A percentile compares a stretch with the other conserved stretches of the same genome.
phyloP scores from a whole-genome alignment of 192 early-diverging fungal genomes.

The Backusella morwellensis region DNA sequence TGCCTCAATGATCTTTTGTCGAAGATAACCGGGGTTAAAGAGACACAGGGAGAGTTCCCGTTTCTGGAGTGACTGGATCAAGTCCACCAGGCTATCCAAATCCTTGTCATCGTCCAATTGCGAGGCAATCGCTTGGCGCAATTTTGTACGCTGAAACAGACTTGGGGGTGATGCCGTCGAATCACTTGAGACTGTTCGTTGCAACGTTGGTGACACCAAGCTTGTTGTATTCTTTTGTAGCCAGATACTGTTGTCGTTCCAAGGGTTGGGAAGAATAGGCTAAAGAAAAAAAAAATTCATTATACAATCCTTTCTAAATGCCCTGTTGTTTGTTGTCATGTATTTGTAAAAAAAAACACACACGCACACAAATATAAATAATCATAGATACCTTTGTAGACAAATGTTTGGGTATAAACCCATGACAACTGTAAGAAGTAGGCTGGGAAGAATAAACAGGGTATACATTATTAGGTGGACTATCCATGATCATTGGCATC shows the following conservation, averaged over 20 bases:
- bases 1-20: constrained; percentile 24
- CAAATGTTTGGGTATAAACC: constrained; percentile 4
- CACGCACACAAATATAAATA: not conserved
- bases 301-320: not conserved
- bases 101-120: constrained; percentile 13
- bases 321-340: not conserved
- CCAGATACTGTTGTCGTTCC: constrained; percentile 11
- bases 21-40: constrained; percentile 28
- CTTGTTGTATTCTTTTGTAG: not conserved
- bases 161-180: not conserved
- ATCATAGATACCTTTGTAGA: not conserved
- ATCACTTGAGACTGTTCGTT: constrained; percentile 10
- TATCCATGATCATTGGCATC: constrained; percentile 2
- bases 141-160: constrained; percentile 12
- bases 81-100: constrained; percentile 24
- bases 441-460: not conserved
- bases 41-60: constrained; percentile 26
- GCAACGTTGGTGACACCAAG: not conserved
- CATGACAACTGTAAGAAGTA: constrained; percentile 6
- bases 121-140: constrained; percentile 22
- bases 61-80: constrained; percentile 20
- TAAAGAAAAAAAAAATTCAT: not conserved
- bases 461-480: not conserved
- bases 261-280: constrained; percentile 4
- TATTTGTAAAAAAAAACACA: not conserved